Conservation (phyloP, 148 eudicot genomes). For the Vaccinium myrtillus region DNA sequence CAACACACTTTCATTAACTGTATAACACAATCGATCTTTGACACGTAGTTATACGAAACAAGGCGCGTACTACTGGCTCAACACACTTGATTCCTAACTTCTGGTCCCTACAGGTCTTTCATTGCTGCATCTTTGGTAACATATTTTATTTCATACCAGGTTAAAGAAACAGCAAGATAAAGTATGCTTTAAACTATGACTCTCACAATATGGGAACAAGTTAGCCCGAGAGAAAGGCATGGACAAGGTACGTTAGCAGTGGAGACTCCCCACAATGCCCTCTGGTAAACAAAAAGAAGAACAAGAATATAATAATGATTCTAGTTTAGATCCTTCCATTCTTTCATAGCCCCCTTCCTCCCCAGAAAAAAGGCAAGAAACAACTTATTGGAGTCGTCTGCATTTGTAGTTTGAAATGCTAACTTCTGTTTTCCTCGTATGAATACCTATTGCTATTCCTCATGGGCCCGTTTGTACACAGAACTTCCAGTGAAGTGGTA, state of each 20-base stretch:
- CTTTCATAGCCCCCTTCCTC: too few relatives aligned
- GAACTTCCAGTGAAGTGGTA: not conserved
- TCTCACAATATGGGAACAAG: not conserved
- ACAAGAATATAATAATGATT: not conserved
- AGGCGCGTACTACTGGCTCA: not conserved
- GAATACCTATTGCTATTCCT: not conserved
- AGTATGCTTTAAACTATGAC: not conserved
- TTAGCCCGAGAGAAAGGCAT: not conserved
- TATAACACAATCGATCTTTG: not conserved
- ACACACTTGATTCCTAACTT: not conserved
- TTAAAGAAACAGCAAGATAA: not conserved
- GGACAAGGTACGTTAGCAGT: not conserved
- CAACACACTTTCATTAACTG: not conserved
- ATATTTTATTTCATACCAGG: not conserved
- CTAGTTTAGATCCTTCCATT: not conserved
- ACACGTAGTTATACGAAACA: not conserved
- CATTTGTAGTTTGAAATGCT: not conserved
- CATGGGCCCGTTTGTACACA: not conserved
- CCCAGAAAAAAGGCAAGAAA: too few relatives aligned
- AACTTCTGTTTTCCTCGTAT: not conserved
- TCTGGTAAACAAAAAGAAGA: not conserved
- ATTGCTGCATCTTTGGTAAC: not conserved
- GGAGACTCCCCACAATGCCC: not conserved
- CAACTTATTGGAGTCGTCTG: not conserved
- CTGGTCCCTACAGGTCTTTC: not conserved